These are phyloP conservation scores for Lasiodiplodia sp. DNA, from an alignment of 2,329 filamentous ascomycete species.

Conservation along the genomic window DNA sequence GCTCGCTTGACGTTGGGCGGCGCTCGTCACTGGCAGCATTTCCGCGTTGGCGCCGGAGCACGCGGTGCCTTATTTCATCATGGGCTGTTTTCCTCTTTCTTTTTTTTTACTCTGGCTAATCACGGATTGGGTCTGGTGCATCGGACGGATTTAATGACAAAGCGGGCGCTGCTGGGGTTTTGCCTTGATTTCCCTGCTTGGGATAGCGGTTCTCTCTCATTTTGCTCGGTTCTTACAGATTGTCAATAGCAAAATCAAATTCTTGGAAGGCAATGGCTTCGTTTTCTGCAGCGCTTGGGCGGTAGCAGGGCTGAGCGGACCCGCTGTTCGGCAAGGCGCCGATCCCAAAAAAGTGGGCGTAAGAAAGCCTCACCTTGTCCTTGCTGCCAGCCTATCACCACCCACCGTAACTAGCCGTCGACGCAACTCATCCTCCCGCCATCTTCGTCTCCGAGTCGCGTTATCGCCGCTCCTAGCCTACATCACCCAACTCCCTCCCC, in stretches of 20 bases:
- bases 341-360: conserved; percentile 19
- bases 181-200: background rate
- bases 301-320: conserved; percentile 12
- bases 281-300: background rate
- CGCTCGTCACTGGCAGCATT: conserved; percentile 14
- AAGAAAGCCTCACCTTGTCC: conserved; percentile 28
- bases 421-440: conserved; percentile 17
- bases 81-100: background rate
- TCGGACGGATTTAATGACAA: conserved; percentile 7
- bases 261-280: background rate
- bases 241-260: conserved; percentile 11
- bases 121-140: conserved; percentile 15
- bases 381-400: conserved; percentile 26
- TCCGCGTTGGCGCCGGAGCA: conserved; percentile 2
- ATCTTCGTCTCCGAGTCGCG: conserved; percentile 22
- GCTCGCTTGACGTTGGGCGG: conserved; percentile 23
- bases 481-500: conserved; percentile 9
- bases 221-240: background rate
- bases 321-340: conserved; percentile 16
- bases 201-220: background rate
- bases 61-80: conserved; percentile 12
- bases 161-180: conserved; percentile 7
- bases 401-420: conserved; percentile 19
- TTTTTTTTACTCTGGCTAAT: conserved; percentile 2
- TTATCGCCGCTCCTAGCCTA: conserved; percentile 9